phyloP scores from a whole-genome alignment of 495 filamentous ascomycete species.

The Tuber borchii region DNA sequence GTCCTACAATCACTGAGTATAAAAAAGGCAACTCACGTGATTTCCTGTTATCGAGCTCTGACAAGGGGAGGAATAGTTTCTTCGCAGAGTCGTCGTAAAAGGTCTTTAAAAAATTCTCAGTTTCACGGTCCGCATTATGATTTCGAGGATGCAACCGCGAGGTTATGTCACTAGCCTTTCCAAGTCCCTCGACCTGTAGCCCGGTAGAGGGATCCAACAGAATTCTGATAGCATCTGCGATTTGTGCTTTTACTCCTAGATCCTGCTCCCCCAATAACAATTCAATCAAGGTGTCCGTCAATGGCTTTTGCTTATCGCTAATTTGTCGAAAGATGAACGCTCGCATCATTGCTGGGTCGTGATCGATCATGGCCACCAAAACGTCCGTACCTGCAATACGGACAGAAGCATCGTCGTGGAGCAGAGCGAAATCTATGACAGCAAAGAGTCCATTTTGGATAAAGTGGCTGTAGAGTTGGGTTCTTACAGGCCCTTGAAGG shows the following conservation, averaged over 20 bases:
- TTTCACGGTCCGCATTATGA: conserved; percentile 59
- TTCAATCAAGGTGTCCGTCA: conserved; percentile 92
- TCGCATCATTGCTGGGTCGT: conserved; percentile 89
- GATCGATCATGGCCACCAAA: conserved; percentile 86
- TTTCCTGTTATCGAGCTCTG: conserved; percentile 65
- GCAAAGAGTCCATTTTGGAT: conserved; percentile 77
- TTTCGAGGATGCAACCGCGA: conserved; percentile 51
- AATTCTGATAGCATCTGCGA: conserved; percentile 92
- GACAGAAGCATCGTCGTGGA: conserved; percentile 73
- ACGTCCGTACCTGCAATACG: conserved; percentile 92
- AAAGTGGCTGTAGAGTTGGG: conserved; percentile 80
- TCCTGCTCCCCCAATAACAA: conserved; percentile 84
- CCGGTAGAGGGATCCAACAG: conserved; percentile 73
- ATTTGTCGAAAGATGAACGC: conserved; percentile 86
- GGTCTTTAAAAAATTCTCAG: conserved; percentile 71
- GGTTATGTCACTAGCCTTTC: conserved; percentile 64
- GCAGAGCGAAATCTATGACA: conserved; percentile 86
- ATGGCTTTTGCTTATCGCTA: conserved; percentile 72
- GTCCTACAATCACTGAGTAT: conserved; percentile 9
- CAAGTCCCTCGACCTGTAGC: conserved; percentile 54
- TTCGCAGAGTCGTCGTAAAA: conserved; percentile 89
- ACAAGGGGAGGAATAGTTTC: conserved; percentile 79
- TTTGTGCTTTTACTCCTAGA: conserved; percentile 89
- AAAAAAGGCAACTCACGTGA: conserved; percentile 48
- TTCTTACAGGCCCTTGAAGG: conserved; percentile 71